Percentiles rank a stretch among this genome's conserved stretches.
These are phyloP conservation scores for Flaveria trinervia DNA, from an alignment of 129 eudicot genomes.

Conservation along the genomic window DNA sequence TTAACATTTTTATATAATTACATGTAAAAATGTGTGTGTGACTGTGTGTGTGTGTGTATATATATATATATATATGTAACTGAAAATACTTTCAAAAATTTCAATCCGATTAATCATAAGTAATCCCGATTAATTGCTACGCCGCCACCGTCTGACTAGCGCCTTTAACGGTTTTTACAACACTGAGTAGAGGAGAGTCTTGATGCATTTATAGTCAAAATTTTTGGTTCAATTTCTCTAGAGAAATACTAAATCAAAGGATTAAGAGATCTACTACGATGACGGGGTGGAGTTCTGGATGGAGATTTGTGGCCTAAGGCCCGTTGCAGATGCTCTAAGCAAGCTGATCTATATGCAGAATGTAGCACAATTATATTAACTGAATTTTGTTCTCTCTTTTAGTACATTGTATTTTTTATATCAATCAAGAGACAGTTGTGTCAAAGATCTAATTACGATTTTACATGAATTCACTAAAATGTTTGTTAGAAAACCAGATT, in stretches of 20 bases:
- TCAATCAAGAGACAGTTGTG: neutral
- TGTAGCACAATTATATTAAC: neutral
- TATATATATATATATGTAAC: no score
- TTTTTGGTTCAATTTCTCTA: neutral
- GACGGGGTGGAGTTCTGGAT: no score
- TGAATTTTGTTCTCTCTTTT: neutral
- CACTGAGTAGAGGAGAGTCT: no score
- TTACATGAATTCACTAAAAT: neutral
- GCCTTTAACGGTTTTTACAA: no score
- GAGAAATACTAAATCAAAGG: neutral
- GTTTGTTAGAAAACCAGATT: neutral
- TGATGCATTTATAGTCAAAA: neutral
- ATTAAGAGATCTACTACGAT: neutral
- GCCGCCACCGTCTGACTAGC: no score
- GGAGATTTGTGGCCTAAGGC: neutral
- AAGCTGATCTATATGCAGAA: constrained; percentile 1
- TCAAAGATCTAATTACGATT: constrained; percentile 13
- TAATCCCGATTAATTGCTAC: no score
- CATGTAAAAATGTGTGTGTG: no score
- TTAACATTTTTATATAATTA: no score
- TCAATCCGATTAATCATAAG: no score
- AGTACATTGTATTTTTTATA: neutral
- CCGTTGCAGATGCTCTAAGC: neutral
- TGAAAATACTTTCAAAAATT: no score
- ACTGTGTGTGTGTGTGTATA: no score